phyloP scores from a whole-genome alignment of 2,329 filamentous ascomycete genomes.

The Ophiostoma himal-ulmi region DNA sequence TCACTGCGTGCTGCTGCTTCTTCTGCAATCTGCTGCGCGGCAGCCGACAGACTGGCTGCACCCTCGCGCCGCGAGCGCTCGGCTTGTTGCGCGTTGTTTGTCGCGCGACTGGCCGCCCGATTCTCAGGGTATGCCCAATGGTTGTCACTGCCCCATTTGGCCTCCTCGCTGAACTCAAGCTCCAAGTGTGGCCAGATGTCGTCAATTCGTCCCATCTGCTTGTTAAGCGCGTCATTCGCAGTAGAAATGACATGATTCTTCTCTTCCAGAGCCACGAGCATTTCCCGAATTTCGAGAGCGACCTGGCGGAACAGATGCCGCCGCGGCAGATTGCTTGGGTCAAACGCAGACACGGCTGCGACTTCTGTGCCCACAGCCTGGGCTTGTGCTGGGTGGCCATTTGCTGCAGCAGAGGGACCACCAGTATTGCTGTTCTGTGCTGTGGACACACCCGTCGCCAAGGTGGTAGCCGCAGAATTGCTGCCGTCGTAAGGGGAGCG shows the following conservation, averaged over 20 bases:
- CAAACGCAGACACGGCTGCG: constrained; percentile 36
- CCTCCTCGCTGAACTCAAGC: constrained; percentile 86
- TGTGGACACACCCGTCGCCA: neutral
- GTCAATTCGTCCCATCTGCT: constrained; percentile 78
- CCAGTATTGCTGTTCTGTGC: neutral
- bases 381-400: neutral
- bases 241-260: constrained; percentile 96
- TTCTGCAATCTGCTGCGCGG: constrained; percentile 69
- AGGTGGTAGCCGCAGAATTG: constrained; percentile 25
- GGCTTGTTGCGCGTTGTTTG: constrained; percentile 54
- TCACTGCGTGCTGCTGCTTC: constrained; percentile 82
- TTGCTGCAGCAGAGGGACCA: neutral
- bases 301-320: constrained; percentile 73
- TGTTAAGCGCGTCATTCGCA: constrained; percentile 81
- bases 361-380: neutral
- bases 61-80: constrained; percentile 75
- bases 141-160: constrained; percentile 80
- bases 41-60: constrained; percentile 69
- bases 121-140: constrained; percentile 96
- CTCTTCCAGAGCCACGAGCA: constrained; percentile 88
- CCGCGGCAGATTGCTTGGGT: constrained; percentile 55
- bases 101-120: constrained; percentile 54
- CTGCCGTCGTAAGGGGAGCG: constrained; percentile 42
- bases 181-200: constrained; percentile 83
- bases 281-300: constrained; percentile 70